A percentile compares a stretch with the other conserved stretches of the same genome.
phyloP scores from a whole-genome alignment of 2,329 filamentous ascomycete species.

The Didymella glomerata region DNA sequence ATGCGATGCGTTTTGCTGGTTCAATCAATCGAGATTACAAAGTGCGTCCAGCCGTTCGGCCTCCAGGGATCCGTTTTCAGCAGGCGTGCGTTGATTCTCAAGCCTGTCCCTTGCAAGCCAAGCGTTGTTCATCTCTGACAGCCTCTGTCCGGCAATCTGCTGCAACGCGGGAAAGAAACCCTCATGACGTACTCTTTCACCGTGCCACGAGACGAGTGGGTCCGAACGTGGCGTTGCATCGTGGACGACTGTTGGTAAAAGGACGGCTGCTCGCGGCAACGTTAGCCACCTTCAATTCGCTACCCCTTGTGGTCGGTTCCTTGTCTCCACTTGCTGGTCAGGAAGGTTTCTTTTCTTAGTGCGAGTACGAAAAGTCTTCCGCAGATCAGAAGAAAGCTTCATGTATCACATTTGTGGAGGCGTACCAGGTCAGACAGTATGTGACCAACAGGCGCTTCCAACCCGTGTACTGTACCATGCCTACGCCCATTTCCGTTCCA shows the following conservation, averaged over 20 bases:
- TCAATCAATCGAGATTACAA: conserved; percentile 39
- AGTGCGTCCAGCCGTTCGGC: conserved; percentile 36
- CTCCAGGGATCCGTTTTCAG: conserved; percentile 25
- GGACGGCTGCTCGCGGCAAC: conserved; percentile 23
- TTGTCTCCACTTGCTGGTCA: conserved; percentile 23
- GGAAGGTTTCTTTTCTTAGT: conserved; percentile 20
- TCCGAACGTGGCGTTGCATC: conserved; percentile 48
- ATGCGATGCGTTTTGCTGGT: conserved; percentile 24
- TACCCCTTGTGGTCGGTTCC: conserved; percentile 28
- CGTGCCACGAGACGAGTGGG: conserved; percentile 49
- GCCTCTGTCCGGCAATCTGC: conserved; percentile 46
- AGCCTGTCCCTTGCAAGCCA: conserved; percentile 19
- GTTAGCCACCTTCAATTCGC: conserved; percentile 28
- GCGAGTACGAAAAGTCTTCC: conserved; percentile 7
- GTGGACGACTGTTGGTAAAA: conserved; percentile 35
- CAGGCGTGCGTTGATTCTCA: conserved; percentile 12
- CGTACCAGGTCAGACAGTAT: neutral
- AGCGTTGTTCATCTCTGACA: conserved; percentile 39
- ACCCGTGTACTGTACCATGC: neutral
- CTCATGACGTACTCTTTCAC: conserved; percentile 48
- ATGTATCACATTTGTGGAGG: neutral
- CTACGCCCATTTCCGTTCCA: conserved; percentile 9
- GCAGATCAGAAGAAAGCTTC: neutral
- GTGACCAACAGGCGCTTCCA: neutral
- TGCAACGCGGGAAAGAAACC: conserved; percentile 44